Evolutionary conservation across 2,329 filamentous ascomycete species (phyloP).

Genomic region (Aspergillus texensis): DNA sequence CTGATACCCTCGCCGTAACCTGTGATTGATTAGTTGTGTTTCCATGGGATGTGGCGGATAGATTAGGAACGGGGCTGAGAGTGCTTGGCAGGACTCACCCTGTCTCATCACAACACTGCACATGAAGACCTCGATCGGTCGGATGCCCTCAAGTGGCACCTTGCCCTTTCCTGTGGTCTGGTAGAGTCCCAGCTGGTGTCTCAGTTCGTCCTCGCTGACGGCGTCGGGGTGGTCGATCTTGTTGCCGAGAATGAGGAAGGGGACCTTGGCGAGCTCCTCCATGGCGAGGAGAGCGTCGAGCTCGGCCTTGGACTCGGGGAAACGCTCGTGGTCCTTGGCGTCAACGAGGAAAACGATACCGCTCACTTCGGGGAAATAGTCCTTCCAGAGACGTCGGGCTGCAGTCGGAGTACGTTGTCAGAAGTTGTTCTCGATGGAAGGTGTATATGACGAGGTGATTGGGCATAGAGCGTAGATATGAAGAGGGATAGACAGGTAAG

Average conservation of each 20-base stretch:
- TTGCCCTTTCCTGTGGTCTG: conserved; percentile 97
- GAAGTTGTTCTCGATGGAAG: conserved; percentile 18
- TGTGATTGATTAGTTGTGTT: conserved; percentile 31
- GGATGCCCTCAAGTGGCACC: conserved; percentile 86
- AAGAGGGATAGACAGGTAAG: background rate
- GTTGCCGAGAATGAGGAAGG: conserved; percentile 95
- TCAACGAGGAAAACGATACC: conserved; percentile 98
- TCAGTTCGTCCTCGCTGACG: conserved; percentile 91
- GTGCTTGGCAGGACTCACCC: conserved; percentile 55
- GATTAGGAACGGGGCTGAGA: background rate
- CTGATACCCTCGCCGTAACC: conserved; percentile 87
- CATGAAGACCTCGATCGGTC: conserved; percentile 98
- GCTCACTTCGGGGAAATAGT: conserved; percentile 95
- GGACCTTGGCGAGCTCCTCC: conserved; percentile 95
- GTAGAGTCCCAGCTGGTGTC: conserved; percentile 89
- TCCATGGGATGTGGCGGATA: background rate
- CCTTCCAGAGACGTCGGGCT: conserved; percentile 90
- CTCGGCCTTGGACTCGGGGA: conserved; percentile 93
- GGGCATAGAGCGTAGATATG: background rate
- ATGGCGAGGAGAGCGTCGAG: conserved; percentile 93
- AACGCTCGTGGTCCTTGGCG: conserved; percentile 94
- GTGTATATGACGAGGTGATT: background rate
- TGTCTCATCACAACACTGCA: conserved; percentile 98
- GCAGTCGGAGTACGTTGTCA: conserved; percentile 18
- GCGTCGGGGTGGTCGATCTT: conserved; percentile 99